Conservation (phyloP, 2,329 filamentous ascomycete genomes). For the Cytospora mali region DNA sequence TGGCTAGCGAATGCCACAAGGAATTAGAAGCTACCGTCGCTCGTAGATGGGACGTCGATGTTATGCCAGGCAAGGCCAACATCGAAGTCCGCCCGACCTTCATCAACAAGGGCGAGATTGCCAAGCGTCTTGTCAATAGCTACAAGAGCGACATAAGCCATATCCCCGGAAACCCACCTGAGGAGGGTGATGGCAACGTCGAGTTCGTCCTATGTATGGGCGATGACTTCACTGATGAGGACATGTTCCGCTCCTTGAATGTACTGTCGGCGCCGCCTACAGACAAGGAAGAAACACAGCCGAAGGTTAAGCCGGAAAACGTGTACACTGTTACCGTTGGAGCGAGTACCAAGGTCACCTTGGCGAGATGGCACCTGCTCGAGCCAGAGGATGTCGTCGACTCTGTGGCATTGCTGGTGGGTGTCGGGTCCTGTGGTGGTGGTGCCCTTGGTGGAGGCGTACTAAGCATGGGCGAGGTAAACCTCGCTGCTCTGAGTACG, state of each 20-base stretch:
- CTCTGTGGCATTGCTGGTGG: constrained; percentile 58
- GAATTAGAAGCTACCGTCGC: constrained; percentile 77
- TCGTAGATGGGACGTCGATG: constrained; percentile 85
- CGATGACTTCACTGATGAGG: constrained; percentile 97
- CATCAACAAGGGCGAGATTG: constrained; percentile 98
- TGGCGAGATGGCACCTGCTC: constrained; percentile 86
- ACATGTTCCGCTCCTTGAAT: constrained; percentile 86
- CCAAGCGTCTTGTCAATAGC: constrained; percentile 75
- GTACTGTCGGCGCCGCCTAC: constrained; percentile 46
- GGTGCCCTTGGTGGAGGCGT: constrained; percentile 39
- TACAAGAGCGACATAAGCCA: constrained; percentile 57
- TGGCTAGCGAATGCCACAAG: constrained; percentile 79
- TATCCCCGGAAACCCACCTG: constrained; percentile 34
- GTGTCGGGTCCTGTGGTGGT: constrained; percentile 39
- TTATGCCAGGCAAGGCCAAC: constrained; percentile 97
- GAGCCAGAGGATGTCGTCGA: constrained; percentile 89
- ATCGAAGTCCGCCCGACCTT: constrained; percentile 95
- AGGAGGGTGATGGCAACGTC: constrained; percentile 53
- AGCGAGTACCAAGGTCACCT: constrained; percentile 86
- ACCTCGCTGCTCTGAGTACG: constrained; percentile 56
- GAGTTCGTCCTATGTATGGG: constrained; percentile 91
- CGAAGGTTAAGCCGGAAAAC: constrained; percentile 62
- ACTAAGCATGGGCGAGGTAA: constrained; percentile 53
- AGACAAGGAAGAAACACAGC: constrained; percentile 59
- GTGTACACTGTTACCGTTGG: constrained; percentile 93